Evolutionary conservation across 331 rosid genomes (phyloP).

Genomic region (Phaseolus coccineus): DNA sequence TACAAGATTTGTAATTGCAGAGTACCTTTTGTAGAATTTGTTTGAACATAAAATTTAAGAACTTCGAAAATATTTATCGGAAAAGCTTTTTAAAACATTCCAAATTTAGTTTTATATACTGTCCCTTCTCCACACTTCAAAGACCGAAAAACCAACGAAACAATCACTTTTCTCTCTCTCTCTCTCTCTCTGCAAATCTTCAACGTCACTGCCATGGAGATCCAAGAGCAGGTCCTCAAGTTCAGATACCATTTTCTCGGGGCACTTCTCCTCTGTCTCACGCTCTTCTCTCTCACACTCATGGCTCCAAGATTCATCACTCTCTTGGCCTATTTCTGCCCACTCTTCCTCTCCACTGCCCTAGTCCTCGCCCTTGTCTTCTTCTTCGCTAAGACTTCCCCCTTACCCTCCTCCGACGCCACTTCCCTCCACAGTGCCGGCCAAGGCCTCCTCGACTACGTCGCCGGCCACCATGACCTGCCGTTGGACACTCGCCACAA

Average conservation of each 20-base stretch:
- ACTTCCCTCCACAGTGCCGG: conserved; percentile 50
- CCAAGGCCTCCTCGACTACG: conserved; percentile 74
- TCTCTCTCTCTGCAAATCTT: conserved; percentile 32
- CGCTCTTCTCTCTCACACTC: conserved; percentile 45
- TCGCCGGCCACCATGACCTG: conserved; percentile 67
- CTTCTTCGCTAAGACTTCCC: conserved; percentile 61
- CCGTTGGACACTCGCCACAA: conserved; percentile 44
- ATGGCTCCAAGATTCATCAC: conserved; percentile 63
- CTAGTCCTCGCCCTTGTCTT: conserved; percentile 74
- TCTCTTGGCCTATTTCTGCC: conserved; percentile 82
- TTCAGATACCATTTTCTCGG: conserved; percentile 57
- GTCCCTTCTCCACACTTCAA: too few species aligned
- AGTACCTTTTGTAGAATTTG: too few species aligned
- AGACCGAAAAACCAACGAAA: not conserved
- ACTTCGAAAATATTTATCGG: too few species aligned
- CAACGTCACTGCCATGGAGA: conserved; percentile 55
- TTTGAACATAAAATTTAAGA: too few species aligned
- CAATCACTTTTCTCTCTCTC: not conserved
- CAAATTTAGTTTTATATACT: too few species aligned
- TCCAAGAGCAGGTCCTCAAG: conserved; percentile 62
- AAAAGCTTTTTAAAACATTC: too few species aligned
- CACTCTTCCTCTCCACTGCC: conserved; percentile 78
- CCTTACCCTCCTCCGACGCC: conserved; percentile 50
- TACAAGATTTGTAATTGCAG: too few species aligned
- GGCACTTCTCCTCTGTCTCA: conserved; percentile 33